Evolutionary conservation across 768 basidiomycete species (phyloP).

Genomic region (Omphalotus guepiniiformis): DNA sequence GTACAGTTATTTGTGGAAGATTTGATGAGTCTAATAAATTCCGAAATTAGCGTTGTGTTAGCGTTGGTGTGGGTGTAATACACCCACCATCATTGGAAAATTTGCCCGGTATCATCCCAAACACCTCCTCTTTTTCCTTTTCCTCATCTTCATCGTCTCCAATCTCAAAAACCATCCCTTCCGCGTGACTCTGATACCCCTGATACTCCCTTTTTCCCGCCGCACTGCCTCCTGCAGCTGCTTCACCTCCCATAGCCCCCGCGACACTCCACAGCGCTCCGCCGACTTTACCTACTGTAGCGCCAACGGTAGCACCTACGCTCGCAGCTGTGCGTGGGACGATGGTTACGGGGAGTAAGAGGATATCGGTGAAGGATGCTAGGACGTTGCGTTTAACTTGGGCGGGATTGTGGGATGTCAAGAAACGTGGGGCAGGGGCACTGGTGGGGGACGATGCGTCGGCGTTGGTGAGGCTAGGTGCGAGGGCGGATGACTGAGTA

Average conservation of each 20-base stretch:
- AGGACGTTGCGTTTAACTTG: constrained; percentile 90
- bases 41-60: no score
- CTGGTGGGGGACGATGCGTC: no score
- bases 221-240: constrained; percentile 80
- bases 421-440: constrained; percentile 53
- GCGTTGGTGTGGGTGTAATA: no score
- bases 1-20: no score
- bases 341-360: constrained; percentile 92
- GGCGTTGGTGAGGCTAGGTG: constrained; percentile 15
- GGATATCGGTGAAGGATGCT: constrained; percentile 84
- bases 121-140: no score
- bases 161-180: constrained; percentile 47
- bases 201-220: no score
- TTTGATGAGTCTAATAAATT: no score
- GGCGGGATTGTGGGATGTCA: constrained; percentile 83
- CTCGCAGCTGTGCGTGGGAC: constrained; percentile 68
- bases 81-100: no score
- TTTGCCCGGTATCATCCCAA: no score
- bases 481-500: constrained; percentile 14
- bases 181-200: constrained; percentile 33
- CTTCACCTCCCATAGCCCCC: constrained; percentile 68
- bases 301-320: no score
- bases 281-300: no score
- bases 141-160: constrained; percentile 38
- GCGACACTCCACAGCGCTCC: constrained; percentile 68